Evolutionary conservation across 306 rosid species (phyloP), one percentile per base, ranked within the genome.

Genomic region (Vigna unguiculata): DNA sequence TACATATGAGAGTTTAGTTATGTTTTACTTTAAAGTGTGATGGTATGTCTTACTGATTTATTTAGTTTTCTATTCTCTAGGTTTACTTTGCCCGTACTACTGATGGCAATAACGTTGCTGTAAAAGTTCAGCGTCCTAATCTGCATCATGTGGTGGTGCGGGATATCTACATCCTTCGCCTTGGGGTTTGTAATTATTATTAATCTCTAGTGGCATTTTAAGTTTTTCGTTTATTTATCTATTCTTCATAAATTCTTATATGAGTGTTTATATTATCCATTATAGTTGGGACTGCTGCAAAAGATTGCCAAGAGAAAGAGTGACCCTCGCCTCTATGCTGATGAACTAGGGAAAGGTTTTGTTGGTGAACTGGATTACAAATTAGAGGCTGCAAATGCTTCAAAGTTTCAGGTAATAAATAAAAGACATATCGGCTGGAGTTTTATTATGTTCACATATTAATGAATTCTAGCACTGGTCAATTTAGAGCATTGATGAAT

Each of bases 91-190:
- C 91, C 30, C 84, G 79, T 67, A 92, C 95, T 15, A 86, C 69
- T 47, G 96, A 92, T 69, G 98, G 96, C 60, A 78, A 74, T 61
- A 59, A 69, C 76, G 97, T 92, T 72, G 98, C 98, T 28, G 90
- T 94, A 52, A 94, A 92, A 86, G 97, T 94, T 80, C 97, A 92
- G 85, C 98, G 98, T 74, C 98, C 97, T 77, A 69, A 90, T 80
- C 74, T 94, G 93, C 92, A 22, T 57, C 98, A 94, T 79, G 87
- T 90, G 79, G 96, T 92, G 69, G 95, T 92, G 83, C 95, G 98
- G 60, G 98, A 94, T 83, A 82, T 90, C 83, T 92, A 90, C 88
- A 94, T 94, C 79, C 97, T 94, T 76, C 95, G 96, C 82, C 95
- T 94, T 58, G 98, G 97, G 97, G 98, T 94, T 63, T 67, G 94